These are phyloP conservation scores for Ascochyta lentis DNA, from an alignment of 2,329 filamentous ascomycete species.

Conservation along the genomic window DNA sequence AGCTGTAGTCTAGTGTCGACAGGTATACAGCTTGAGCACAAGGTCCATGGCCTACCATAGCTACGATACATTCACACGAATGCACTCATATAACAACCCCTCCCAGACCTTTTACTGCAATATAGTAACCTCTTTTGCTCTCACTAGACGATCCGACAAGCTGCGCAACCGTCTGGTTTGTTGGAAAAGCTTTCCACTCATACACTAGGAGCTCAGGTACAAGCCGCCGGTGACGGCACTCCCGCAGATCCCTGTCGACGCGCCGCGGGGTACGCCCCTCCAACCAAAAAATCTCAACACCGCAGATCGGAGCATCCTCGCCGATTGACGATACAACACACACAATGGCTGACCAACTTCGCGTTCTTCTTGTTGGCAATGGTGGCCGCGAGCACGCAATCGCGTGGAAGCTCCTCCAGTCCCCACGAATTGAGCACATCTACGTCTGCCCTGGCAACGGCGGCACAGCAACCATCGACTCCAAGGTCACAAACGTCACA, in stretches of 20 bases:
- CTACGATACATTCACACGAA: conserved; percentile 1
- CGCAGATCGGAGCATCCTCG: conserved; percentile 9
- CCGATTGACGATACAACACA: conserved; percentile 1
- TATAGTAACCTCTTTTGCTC: background rate
- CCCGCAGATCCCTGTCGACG: conserved; percentile 2
- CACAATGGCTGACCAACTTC: conserved; percentile 37
- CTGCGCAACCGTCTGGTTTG: too few relatives aligned
- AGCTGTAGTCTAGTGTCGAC: background rate
- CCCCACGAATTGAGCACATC: conserved; percentile 77
- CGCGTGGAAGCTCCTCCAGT: conserved; percentile 92
- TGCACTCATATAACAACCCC: background rate
- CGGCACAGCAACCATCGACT: conserved; percentile 64
- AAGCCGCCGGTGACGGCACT: conserved; percentile 7
- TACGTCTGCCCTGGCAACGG: conserved; percentile 78
- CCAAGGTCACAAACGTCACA: conserved; percentile 70
- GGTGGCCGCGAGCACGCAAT: conserved; percentile 94
- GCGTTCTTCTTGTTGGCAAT: conserved; percentile 84
- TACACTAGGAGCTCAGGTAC: background rate
- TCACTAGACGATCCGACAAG: background rate
- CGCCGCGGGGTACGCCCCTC: conserved; percentile 11
- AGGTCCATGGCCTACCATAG: conserved; percentile 1
- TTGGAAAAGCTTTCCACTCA: too few relatives aligned
- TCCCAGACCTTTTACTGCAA: background rate
- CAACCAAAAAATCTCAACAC: conserved; percentile 25
- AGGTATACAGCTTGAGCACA: background rate